These are phyloP conservation scores for Phanerodontia chrysosporium DNA, from an alignment of 768 basidiomycete species.

Conservation along the genomic window DNA sequence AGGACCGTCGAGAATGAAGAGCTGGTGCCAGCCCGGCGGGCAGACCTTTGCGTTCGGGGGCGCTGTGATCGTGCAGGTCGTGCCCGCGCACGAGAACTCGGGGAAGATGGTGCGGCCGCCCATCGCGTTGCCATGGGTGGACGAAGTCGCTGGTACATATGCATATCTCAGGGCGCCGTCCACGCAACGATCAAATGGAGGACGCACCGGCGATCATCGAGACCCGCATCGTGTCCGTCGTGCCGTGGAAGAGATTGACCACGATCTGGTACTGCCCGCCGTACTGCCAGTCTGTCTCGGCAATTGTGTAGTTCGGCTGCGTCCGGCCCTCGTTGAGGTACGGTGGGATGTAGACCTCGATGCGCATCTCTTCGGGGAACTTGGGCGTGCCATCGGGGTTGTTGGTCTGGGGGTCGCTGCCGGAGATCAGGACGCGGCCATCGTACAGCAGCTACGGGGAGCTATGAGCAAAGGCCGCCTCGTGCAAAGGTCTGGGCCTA, in stretches of 20 bases:
- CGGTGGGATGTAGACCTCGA: slow-evolving; percentile 81
- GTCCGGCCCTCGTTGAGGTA: slow-evolving; percentile 64
- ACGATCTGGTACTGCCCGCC: slow-evolving; percentile 50
- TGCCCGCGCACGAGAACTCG: slow-evolving; percentile 61
- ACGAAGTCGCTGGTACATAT: slow-evolving; percentile 59
- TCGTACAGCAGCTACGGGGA: slow-evolving; percentile 52
- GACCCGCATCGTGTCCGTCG: slow-evolving; percentile 45
- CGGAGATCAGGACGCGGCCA: slow-evolving; percentile 70
- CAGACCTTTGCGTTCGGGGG: slow-evolving; percentile 66
- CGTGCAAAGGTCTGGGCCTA: slow-evolving; percentile 3
- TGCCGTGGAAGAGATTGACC: slow-evolving; percentile 33
- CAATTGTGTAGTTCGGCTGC: slow-evolving; percentile 60
- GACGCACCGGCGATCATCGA: slow-evolving; percentile 63
- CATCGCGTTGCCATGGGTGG: slow-evolving; percentile 77
- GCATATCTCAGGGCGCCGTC: slow-evolving; percentile 8
- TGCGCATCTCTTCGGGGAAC: slow-evolving; percentile 76
- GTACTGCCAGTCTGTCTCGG: slow-evolving; percentile 60
- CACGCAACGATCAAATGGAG: neutral
- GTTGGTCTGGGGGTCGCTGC: slow-evolving; percentile 64
- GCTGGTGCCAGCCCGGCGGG: slow-evolving; percentile 74
- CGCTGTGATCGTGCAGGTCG: slow-evolving; percentile 71
- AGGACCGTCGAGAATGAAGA: slow-evolving; percentile 75
- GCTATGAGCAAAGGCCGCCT: neutral
- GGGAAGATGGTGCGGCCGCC: slow-evolving; percentile 72
- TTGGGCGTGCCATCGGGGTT: slow-evolving; percentile 32